phyloP scores from a whole-genome alignment of 108 stramenopile species.

The Skeletonema potamos region DNA sequence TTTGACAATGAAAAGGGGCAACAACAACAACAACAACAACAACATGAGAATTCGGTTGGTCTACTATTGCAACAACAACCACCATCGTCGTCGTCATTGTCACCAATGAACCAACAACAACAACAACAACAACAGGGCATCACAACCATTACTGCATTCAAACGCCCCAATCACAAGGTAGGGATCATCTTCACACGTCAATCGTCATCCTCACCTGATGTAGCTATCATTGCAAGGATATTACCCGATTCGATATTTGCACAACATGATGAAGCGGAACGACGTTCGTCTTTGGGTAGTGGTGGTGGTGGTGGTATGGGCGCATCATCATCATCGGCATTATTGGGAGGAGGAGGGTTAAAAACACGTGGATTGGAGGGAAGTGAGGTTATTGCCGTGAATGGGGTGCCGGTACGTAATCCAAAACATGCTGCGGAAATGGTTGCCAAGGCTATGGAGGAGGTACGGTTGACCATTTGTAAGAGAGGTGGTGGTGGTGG shows the following conservation, averaged over 20 bases:
- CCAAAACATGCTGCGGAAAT: constrained; percentile 46
- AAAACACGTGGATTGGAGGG: constrained; percentile 23
- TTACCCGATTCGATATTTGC: constrained; percentile 38
- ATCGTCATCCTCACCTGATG: constrained; percentile 20
- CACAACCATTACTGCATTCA: constrained; percentile 41
- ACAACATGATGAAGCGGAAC: background rate
- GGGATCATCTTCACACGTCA: constrained; percentile 44
- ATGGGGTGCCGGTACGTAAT: constrained; percentile 41
- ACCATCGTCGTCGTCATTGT: background rate
- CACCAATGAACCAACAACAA: background rate
- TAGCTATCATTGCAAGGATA: constrained; percentile 34
- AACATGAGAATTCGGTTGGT: too few species aligned
- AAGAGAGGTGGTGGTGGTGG: constrained; percentile 6
- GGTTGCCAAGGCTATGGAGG: constrained; percentile 39
- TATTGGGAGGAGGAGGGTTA: background rate
- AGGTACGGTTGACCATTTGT: constrained; percentile 33
- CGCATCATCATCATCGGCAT: background rate
- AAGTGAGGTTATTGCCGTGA: constrained; percentile 45
- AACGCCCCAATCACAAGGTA: constrained; percentile 45
- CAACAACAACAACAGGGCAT: constrained; percentile 22
- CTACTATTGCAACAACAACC: background rate
- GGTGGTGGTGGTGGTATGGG: too few species aligned
- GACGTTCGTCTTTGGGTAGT: too few species aligned
- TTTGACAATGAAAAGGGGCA: constrained; percentile 7
- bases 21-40: background rate